phyloP scores from a whole-genome alignment of 2,329 filamentous ascomycete species.

The Penicillium sp. region DNA sequence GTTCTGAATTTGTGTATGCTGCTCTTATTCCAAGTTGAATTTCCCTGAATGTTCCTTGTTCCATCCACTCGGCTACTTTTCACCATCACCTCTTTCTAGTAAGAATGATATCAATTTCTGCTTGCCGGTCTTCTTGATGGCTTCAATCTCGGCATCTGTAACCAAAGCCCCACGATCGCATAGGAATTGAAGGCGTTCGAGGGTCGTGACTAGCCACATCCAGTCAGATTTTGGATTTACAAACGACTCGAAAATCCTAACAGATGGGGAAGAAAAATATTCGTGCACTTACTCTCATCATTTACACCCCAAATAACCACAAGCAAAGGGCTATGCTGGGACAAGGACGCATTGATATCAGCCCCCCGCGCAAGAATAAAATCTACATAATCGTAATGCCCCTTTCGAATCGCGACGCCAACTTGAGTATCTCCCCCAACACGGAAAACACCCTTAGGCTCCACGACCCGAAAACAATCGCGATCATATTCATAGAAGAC shows the following conservation, averaged over 20 bases:
- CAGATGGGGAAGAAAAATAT: no score
- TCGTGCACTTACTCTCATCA: not conserved
- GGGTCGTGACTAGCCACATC: not conserved
- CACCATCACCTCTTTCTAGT: no score
- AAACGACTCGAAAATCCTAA: no score
- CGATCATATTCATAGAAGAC: not conserved
- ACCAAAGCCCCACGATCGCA: not conserved
- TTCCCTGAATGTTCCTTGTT: no score
- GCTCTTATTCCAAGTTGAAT: no score
- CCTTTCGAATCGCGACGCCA: not conserved
- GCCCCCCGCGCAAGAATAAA: not conserved
- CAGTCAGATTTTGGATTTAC: not conserved
- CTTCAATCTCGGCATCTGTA: not conserved
- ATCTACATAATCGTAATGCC: not conserved
- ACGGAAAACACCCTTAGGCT: not conserved
- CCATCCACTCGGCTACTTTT: no score
- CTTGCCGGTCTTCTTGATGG: not conserved
- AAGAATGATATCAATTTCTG: not conserved
- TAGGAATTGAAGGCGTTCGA: not conserved
- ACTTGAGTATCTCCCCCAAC: not conserved
- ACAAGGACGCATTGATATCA: not conserved
- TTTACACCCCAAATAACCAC: not conserved
- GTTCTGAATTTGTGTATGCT: no score
- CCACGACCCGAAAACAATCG: not conserved
- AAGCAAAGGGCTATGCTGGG: not conserved